Base-by-base conservation (phyloP, 306 rosid genomes). In the Cotoneaster glaucophyllus region DNA sequence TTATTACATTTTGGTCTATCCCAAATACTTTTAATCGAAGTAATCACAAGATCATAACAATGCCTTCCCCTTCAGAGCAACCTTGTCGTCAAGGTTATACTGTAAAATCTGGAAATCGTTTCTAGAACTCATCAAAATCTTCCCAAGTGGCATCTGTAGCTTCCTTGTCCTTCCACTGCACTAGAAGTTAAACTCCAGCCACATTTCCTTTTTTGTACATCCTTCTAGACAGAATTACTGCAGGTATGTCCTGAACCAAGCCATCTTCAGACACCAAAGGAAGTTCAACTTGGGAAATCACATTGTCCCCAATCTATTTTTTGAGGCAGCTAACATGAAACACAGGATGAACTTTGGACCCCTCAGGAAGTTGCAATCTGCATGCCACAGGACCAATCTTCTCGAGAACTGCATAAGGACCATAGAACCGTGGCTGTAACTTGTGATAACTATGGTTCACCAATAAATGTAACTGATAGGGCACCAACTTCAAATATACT, bases 201-300 rank as follows among this genome's bases (percentile, higher is more conserved):
- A 0, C 13, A 10, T 3, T 11, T 1, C 56, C 56, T 0, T 52
- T 52, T 18, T 52, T 52, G 4, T 52, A 52, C 18, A 17, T 52
- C n/a, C 56, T 52, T 18, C 3, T 52, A 1, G 18, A 18, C n/a
- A 52, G 0, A 4, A 52, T 18, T 18, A 6, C 0, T 18, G 0
- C 2, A 1, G 56, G 56, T 13, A 4, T 52, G 2, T 52, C 56
- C 0, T 15, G 56, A 15, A 52, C 56, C n/a, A 52, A 52, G 19
- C 56, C 56, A 52, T 52, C 56, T 6, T 4, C 8, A 52, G 8
- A 13, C 18, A 52, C 56, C 56, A 13, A 14, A 18, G 56, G 56
- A 14, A 52, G 56, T 52, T 14, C 56, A 14, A 13, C 2, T 0
- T 14, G 6, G 8, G n/a, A 8, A 52, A 0, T 52, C n/a, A 17